Conservation (phyloP, 2,329 filamentous ascomycete species). For the Hypomyces rosellus region DNA sequence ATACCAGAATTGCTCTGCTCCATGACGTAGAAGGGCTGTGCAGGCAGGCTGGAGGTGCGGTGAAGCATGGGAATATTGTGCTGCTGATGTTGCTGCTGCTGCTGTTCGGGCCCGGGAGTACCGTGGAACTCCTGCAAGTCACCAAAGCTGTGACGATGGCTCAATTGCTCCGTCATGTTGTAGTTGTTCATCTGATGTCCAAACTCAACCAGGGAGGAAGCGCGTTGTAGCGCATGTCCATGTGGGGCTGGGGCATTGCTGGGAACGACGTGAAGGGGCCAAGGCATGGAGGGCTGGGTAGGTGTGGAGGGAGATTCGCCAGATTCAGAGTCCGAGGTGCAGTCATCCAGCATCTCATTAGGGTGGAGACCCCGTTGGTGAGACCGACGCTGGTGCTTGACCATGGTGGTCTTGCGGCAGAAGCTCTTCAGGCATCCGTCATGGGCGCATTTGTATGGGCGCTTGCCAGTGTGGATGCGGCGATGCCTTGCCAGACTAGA, state of each 20-base stretch:
- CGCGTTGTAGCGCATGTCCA: constrained; percentile 40
- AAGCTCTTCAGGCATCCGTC: constrained; percentile 61
- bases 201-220: constrained; percentile 50
- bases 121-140: constrained; percentile 40
- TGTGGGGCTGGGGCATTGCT: constrained; percentile 31
- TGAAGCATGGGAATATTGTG: constrained; percentile 42
- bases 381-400: constrained; percentile 58
- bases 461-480: constrained; percentile 60
- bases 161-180: constrained; percentile 34
- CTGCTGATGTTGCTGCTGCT: constrained; percentile 19
- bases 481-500: constrained; percentile 60
- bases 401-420: constrained; percentile 66
- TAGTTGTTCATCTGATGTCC: constrained; percentile 44
- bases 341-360: constrained; percentile 48
- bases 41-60: constrained; percentile 41
- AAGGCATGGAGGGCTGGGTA: constrained; percentile 45
- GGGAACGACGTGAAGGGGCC: constrained; percentile 40
- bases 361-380: constrained; percentile 54
- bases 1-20: constrained; percentile 57
- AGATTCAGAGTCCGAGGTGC: constrained; percentile 49
- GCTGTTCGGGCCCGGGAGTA: constrained; percentile 32
- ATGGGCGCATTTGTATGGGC: constrained; percentile 58
- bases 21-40: constrained; percentile 49
- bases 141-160: constrained; percentile 42
- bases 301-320: constrained; percentile 56